Percentiles rank a stretch among this genome's conserved stretches.
phyloP scores from a whole-genome alignment of 495 filamentous ascomycete species.

The Cenococcum geophilum region DNA sequence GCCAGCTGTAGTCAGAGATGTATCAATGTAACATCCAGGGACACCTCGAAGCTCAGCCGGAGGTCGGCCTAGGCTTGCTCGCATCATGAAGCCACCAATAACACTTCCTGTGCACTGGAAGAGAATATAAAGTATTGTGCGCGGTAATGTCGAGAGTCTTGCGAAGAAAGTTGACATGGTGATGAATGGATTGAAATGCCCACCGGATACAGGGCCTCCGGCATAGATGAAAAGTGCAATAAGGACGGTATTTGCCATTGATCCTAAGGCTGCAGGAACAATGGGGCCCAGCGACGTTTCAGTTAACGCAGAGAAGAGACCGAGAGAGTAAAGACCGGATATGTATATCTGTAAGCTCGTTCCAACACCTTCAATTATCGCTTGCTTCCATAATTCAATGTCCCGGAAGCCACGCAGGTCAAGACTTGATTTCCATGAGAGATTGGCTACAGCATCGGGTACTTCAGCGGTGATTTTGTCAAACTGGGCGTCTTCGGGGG shows the following conservation, averaged over 20 bases:
- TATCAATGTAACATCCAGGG: constrained; percentile 27
- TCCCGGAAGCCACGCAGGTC: constrained; percentile 39
- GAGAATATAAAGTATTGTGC: constrained; percentile 21
- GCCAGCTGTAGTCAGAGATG: constrained; percentile 11
- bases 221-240: constrained; percentile 26
- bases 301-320: constrained; percentile 6
- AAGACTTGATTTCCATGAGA: constrained; percentile 40
- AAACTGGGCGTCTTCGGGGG: constrained; percentile 40
- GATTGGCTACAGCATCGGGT: constrained; percentile 45
- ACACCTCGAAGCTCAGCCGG: constrained; percentile 4
- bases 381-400: constrained; percentile 45
- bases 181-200: constrained; percentile 30
- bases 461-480: constrained; percentile 36
- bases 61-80: constrained; percentile 12
- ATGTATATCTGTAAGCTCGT: constrained; percentile 26
- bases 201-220: constrained; percentile 18
- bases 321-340: constrained; percentile 18
- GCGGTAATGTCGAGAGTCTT: constrained; percentile 18
- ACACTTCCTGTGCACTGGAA: constrained; percentile 25
- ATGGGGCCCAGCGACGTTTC: constrained; percentile 20
- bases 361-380: constrained; percentile 30
- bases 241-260: constrained; percentile 15
- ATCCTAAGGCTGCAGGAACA: constrained; percentile 14
- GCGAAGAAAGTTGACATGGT: constrained; percentile 27
- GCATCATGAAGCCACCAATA: constrained; percentile 17